Conservation (phyloP, 2,329 filamentous ascomycete species). For the Fusarium haematococcum region DNA sequence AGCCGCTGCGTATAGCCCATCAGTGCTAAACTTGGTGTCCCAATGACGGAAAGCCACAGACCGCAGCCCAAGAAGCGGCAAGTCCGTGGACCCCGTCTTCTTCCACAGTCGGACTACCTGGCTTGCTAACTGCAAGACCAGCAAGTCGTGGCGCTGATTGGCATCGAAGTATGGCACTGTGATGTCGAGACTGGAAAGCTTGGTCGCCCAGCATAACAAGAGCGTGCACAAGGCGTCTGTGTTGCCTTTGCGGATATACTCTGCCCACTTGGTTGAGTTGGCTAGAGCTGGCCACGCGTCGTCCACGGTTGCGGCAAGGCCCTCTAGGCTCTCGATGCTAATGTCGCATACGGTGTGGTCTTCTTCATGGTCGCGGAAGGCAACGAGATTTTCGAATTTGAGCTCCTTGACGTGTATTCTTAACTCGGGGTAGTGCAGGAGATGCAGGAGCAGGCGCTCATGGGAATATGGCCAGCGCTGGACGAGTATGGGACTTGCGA, state of each 20-base stretch:
- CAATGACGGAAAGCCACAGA: neutral
- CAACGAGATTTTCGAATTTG: neutral
- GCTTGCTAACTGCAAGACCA: neutral
- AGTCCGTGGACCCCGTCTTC: neutral
- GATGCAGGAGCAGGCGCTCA: neutral
- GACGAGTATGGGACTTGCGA: neutral
- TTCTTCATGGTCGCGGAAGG: neutral
- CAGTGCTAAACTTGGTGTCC: neutral
- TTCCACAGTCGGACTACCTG: neutral
- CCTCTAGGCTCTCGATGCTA: neutral
- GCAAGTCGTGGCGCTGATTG: neutral
- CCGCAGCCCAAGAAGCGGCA: neutral
- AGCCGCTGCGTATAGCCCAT: neutral
- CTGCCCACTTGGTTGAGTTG: neutral
- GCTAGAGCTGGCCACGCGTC: neutral
- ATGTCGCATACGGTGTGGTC: neutral
- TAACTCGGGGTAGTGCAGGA: neutral
- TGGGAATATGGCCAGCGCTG: neutral
- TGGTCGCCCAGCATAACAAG: neutral
- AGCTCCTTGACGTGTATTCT: neutral
- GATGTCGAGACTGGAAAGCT: neutral
- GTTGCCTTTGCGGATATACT: neutral
- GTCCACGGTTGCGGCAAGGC: neutral
- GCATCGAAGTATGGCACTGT: neutral
- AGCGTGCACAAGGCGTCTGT: neutral